These are phyloP conservation scores for Vaccinium macrocarpon DNA, from an alignment of 148 eudicot species.

Conservation along the genomic window DNA sequence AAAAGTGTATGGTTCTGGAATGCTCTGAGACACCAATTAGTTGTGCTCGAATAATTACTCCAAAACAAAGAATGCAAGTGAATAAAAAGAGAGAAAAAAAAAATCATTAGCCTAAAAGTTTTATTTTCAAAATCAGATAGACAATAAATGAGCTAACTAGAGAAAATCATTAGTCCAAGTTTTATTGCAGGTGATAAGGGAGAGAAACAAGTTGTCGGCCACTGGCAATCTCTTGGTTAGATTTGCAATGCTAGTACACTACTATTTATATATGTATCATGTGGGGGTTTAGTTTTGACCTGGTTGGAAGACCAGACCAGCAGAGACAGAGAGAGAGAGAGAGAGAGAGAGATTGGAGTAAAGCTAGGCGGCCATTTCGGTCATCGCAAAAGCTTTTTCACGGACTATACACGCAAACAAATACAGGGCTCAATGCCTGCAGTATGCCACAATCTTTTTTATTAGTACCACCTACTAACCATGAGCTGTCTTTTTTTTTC, in stretches of 20 bases:
- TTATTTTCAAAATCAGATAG: too few relatives aligned
- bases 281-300: neutral
- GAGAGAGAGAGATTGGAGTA: neutral
- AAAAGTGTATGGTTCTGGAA: too few relatives aligned
- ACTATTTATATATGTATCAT: too few relatives aligned
- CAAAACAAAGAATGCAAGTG: too few relatives aligned
- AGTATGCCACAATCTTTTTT: neutral
- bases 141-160: too few relatives aligned
- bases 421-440: constrained; percentile 5
- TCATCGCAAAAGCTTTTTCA: neutral
- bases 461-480: neutral
- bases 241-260: neutral
- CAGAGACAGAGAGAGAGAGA: too few relatives aligned
- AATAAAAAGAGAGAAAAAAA: too few relatives aligned
- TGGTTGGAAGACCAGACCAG: too few relatives aligned
- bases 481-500: neutral
- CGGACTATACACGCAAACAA: neutral
- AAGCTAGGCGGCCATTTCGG: neutral
- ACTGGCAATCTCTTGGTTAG: neutral
- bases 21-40: too few relatives aligned
- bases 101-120: too few relatives aligned
- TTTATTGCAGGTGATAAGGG: neutral
- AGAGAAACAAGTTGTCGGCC: neutral
- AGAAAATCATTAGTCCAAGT: neutral
- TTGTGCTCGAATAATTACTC: too few relatives aligned